Base-by-base conservation (phyloP, 2,329 filamentous ascomycete species). In the Teratosphaeria destructans region DNA sequence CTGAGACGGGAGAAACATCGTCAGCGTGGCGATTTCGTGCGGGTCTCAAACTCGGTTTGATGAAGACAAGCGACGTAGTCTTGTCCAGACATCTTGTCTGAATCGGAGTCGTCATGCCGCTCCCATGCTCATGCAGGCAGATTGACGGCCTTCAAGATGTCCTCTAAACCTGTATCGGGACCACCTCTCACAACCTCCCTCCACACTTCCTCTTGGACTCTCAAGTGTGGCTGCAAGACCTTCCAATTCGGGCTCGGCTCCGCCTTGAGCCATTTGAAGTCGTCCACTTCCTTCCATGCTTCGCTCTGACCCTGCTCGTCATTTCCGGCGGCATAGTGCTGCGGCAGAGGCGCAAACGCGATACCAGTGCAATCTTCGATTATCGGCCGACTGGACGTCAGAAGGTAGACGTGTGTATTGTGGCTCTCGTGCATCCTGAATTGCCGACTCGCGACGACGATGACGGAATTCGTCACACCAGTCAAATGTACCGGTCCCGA, bases 221-320 rank as follows among this genome's bases (percentile, higher is more conserved):
- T 65, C 60, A 67, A 59, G n/a, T 86, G 77, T 1, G 78, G 78
- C 57, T 84, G 80, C 1, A 97, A 67, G 2, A 90, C 74, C 37
- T 79, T 83, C 90, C 93, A 99, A 71, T 99, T 92, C 2, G 94
- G 94, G 70, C 90, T 96, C 34, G 84, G 84, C 60, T 89, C 90
- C 16, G 83, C 80, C 73, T 92, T 95, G 63, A 96, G 82, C 94
- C 94, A 97, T 75, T 95, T 95, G 79, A 99, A 99, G 73, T 99
- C 94, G 72, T 97, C 90, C 16, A 97, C 89, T 68, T 94, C 85
- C 66, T 92, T 82, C 90, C 90, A 99, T 67, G 88, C 83, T 2
- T 68, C 65, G 1, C 56, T 55, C 34, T 71, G 70, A 5, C 59
- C 62, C 59, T 75, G 63, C 5, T 58, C 62, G 59, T 75, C 63